phyloP scores from a whole-genome alignment of 2,329 filamentous ascomycete genomes.

The Xylaria sp. region DNA sequence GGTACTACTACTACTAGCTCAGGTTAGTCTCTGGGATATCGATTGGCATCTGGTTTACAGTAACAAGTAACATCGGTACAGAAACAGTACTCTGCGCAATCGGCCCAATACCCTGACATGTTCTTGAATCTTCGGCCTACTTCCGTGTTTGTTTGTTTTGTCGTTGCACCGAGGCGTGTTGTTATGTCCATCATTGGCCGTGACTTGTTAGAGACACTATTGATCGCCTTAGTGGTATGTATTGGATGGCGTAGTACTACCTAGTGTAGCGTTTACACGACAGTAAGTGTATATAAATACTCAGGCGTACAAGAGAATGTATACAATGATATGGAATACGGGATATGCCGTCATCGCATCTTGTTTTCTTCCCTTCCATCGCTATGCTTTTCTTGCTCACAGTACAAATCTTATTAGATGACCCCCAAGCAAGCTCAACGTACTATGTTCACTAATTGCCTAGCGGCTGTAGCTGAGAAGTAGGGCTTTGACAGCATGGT shows the following conservation, averaged over 20 bases:
- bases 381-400: background rate
- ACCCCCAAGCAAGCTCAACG: background rate
- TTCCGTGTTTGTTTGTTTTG: background rate
- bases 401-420: background rate
- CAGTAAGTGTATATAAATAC: background rate
- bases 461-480: conserved; percentile 32
- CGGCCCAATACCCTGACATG: conserved; percentile 4
- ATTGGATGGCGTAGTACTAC: background rate
- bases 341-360: background rate
- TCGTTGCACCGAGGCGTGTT: background rate
- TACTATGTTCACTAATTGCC: background rate
- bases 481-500: conserved; percentile 20
- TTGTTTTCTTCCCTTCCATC: background rate
- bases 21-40: background rate
- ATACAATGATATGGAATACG: background rate
- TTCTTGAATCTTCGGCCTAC: background rate
- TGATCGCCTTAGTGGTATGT: background rate
- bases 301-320: background rate
- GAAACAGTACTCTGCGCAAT: conserved; percentile 18
- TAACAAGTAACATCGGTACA: too few relatives aligned
- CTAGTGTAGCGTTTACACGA: background rate
- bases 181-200: background rate
- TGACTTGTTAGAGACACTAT: background rate
- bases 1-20: too few relatives aligned
- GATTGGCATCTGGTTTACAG: background rate